Conservation (phyloP, 257 asterid genomes). For the Thymus quinquecostatus region DNA sequence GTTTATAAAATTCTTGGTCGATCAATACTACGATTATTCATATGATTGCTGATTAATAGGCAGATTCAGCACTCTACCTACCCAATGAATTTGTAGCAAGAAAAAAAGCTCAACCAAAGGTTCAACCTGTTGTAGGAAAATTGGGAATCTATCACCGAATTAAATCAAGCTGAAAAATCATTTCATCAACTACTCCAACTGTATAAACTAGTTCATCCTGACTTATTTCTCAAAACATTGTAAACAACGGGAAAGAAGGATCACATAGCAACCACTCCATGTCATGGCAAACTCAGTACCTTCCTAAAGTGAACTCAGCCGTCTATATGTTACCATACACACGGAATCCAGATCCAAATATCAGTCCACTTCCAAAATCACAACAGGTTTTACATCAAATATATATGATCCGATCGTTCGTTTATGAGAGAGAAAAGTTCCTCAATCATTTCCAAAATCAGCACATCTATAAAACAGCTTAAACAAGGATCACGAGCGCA, state of each 20-base stretch:
- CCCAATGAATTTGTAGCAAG: background rate
- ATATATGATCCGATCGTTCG: constrained; percentile 22
- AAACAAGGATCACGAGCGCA: constrained; percentile 3
- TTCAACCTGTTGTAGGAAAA: constrained; percentile 7
- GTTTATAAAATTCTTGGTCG: background rate
- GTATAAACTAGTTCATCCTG: background rate
- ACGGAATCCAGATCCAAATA: constrained; percentile 18
- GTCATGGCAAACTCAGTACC: constrained; percentile 3
- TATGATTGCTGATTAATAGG: background rate
- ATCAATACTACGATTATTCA: background rate
- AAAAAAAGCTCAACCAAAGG: background rate
- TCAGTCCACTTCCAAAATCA: background rate
- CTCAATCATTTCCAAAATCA: constrained; percentile 8
- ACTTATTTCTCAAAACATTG: background rate
- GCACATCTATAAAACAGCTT: background rate
- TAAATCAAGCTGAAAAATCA: constrained; percentile 1
- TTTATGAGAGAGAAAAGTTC: background rate
- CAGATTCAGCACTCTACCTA: background rate
- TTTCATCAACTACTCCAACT: constrained; percentile 21
- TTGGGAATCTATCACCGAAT: background rate
- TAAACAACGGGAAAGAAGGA: background rate
- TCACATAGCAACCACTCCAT: background rate
- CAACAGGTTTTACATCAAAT: constrained; percentile 17
- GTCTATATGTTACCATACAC: constrained; percentile 17
- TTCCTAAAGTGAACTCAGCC: background rate